Conservation (phyloP, 805 yeast species). For the Saturnispora sekii region DNA sequence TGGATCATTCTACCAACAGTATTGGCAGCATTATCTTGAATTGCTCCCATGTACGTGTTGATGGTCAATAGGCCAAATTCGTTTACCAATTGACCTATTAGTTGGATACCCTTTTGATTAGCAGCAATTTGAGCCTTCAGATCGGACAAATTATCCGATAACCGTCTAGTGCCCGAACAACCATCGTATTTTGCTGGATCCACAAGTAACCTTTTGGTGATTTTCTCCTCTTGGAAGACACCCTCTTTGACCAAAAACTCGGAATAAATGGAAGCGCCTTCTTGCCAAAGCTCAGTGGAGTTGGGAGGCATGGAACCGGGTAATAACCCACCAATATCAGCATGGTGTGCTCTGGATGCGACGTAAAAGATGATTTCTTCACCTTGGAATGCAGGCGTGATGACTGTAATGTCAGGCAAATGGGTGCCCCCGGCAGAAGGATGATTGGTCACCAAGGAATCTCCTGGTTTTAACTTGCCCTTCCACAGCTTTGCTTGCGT, state of each 20-base stretch:
- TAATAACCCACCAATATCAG: slow-evolving; percentile 86
- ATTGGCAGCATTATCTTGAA: slow-evolving; percentile 66
- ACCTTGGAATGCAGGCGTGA: slow-evolving; percentile 76
- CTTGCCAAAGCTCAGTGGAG: slow-evolving; percentile 76
- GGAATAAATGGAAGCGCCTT: slow-evolving; percentile 82
- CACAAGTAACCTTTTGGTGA: slow-evolving; percentile 45
- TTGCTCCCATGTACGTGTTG: slow-evolving; percentile 68
- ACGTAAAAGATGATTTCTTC: slow-evolving; percentile 67
- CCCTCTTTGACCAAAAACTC: slow-evolving; percentile 67
- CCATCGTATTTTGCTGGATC: slow-evolving; percentile 80
- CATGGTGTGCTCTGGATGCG: slow-evolving; percentile 93
- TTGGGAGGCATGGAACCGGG: slow-evolving; percentile 96
- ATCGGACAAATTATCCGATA: slow-evolving; percentile 78
- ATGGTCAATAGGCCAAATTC: slow-evolving; percentile 57
- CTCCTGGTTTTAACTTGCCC: slow-evolving; percentile 58
- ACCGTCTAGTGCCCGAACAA: slow-evolving; percentile 80
- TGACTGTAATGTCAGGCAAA: slow-evolving; percentile 83
- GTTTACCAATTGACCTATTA: slow-evolving; percentile 47
- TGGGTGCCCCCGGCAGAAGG: slow-evolving; percentile 85
- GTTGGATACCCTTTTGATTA: slow-evolving; percentile 70
- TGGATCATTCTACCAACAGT: slow-evolving; percentile 54
- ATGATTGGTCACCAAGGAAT: slow-evolving; percentile 68
- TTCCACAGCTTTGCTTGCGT: slow-evolving; percentile 59
- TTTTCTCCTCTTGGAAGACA: slow-evolving; percentile 61
- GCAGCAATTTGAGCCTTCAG: slow-evolving; percentile 84